Percentiles rank a stretch among this genome's conserved stretches.
These are phyloP conservation scores for Wickerhamomyces sp. DNA, from an alignment of 1,139 yeast species.

Conservation along the genomic window DNA sequence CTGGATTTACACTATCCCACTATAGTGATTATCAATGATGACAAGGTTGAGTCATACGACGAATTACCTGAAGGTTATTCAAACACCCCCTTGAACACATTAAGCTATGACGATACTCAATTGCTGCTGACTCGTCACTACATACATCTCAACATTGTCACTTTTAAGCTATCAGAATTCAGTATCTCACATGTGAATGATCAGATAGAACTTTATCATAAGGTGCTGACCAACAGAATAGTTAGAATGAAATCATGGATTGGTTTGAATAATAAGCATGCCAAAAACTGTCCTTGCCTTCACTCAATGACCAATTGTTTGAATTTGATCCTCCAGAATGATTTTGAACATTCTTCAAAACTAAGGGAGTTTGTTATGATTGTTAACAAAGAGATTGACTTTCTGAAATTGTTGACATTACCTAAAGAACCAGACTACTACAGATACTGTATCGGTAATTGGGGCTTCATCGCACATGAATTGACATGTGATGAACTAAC, in stretches of 20 bases:
- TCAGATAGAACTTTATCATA: conserved; percentile 24
- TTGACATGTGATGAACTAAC: conserved; percentile 63
- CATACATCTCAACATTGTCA: conserved; percentile 38
- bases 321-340: conserved; percentile 23
- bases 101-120: conserved; percentile 8
- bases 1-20: conserved; percentile 23
- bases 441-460: conserved; percentile 26
- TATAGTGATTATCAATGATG: conserved; percentile 19
- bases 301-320: conserved; percentile 29
- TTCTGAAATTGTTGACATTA: conserved; percentile 27
- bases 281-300: conserved; percentile 22
- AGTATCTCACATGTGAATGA: conserved; percentile 18
- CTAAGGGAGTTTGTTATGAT: conserved; percentile 24
- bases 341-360: conserved; percentile 12
- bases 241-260: conserved; percentile 54
- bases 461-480: conserved; percentile 69
- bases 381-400: conserved; percentile 37
- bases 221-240: conserved; percentile 37
- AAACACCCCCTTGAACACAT: conserved; percentile 8
- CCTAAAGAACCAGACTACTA: conserved; percentile 23
- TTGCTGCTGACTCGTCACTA: conserved; percentile 25
- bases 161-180: conserved; percentile 25
- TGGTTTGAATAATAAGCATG: conserved; percentile 36
- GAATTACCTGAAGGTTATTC: neutral
- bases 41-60: neutral